Conservation (phyloP, 768 basidiomycete species). For the Kwoniella mangroviensis region DNA sequence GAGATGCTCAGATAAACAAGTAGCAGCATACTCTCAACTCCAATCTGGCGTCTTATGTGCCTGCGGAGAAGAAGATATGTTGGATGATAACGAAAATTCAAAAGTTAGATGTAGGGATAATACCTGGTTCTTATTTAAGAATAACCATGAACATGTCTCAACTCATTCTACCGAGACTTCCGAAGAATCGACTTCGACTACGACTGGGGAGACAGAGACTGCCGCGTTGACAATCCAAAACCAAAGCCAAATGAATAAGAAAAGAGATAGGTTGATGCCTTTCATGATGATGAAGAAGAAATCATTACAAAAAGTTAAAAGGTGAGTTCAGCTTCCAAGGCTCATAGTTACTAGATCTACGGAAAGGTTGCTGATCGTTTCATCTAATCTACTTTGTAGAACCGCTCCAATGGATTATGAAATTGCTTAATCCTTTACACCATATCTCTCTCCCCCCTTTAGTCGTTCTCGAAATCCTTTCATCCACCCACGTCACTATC, state of each 20-base stretch:
- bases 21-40: slow-evolving; percentile 22
- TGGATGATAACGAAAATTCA: slow-evolving; percentile 1
- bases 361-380: not conserved
- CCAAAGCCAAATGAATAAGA: not conserved
- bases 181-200: not conserved
- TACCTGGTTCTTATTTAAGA: slow-evolving; percentile 21
- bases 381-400: not conserved
- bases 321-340: not conserved
- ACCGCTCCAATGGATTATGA: not conserved
- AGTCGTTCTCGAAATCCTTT: too few relatives aligned
- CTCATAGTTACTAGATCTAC: not conserved
- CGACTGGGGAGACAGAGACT: not conserved
- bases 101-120: slow-evolving; percentile 19
- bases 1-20: slow-evolving; percentile 11
- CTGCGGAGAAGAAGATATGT: slow-evolving; percentile 19
- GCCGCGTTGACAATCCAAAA: not conserved
- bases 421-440: not conserved
- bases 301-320: slow-evolving; percentile 1
- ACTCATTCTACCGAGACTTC: not conserved
- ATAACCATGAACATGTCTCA: not conserved
- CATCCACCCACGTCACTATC: too few relatives aligned
- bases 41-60: slow-evolving; percentile 18
- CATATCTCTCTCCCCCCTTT: too few relatives aligned
- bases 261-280: slow-evolving; percentile 20
- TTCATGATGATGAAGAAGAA: slow-evolving; percentile 21